Conservation (phyloP, 129 eudicot species). For the Cynara cardunculus region DNA sequence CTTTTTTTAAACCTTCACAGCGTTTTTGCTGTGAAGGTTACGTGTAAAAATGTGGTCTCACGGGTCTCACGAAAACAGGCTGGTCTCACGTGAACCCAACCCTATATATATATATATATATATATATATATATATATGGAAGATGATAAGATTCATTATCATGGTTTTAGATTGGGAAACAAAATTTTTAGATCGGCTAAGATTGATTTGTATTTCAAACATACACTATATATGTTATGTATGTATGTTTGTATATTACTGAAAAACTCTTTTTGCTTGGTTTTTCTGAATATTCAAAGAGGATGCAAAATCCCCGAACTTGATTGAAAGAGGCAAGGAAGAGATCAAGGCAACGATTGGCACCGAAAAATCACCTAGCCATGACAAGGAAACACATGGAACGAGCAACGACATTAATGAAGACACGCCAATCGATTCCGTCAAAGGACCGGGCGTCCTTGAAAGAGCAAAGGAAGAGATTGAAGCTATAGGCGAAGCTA, state of each 20-base stretch:
- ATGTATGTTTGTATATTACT: neutral
- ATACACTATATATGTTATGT: too few species aligned
- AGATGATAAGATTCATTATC: too few species aligned
- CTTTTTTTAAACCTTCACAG: too few species aligned
- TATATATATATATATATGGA: too few species aligned
- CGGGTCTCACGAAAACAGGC: too few species aligned
- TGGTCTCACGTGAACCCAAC: too few species aligned
- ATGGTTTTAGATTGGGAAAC: too few species aligned
- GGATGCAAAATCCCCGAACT: conserved; percentile 39
- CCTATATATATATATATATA: too few species aligned
- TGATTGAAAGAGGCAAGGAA: conserved; percentile 45
- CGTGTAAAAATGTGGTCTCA: too few species aligned
- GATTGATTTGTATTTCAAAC: too few species aligned
- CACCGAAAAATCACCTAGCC: conserved; percentile 35
- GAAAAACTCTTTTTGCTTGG: neutral
- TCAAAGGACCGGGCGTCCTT: conserved; percentile 71
- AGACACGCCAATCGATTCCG: conserved; percentile 55
- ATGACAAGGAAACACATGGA: conserved; percentile 86
- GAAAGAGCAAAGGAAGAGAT: conserved; percentile 77
- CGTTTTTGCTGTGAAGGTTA: too few species aligned
- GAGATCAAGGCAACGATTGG: conserved; percentile 23
- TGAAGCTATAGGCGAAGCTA: conserved; percentile 54
- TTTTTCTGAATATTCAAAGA: conserved; percentile 6
- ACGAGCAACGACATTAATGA: conserved; percentile 67
- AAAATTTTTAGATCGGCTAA: too few species aligned